Conservation (phyloP, 345 rosid genomes). For the Passiflora organensis region DNA sequence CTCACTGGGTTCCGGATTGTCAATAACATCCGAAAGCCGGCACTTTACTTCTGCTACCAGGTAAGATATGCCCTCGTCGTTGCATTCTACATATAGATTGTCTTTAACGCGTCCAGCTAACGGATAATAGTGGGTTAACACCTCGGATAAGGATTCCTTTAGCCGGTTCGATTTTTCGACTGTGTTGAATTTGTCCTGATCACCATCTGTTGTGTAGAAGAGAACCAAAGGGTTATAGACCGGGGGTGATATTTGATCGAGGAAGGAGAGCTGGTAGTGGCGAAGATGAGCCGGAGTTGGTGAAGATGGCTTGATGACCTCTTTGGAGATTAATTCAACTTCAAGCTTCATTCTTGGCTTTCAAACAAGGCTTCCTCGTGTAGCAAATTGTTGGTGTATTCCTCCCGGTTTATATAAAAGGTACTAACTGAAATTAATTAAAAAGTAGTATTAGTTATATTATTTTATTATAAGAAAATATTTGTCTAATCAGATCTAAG, state of each 20-base stretch:
- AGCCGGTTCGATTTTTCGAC: constrained; percentile 12
- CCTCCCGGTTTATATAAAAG: no score
- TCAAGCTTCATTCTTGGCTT: no score
- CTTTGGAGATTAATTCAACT: no score
- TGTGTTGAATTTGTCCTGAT: neutral
- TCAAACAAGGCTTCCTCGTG: no score
- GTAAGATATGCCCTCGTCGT: constrained; percentile 26
- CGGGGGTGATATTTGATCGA: constrained; percentile 30
- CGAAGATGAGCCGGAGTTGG: no score
- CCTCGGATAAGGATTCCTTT: constrained; percentile 40
- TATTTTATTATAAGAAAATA: no score
- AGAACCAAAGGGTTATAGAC: constrained; percentile 28
- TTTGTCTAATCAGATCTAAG: no score
- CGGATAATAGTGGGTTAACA: constrained; percentile 41
- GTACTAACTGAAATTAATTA: no score
- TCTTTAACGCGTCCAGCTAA: constrained; percentile 42
- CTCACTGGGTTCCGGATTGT: constrained; percentile 13
- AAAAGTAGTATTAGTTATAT: no score
- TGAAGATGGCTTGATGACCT: no score
- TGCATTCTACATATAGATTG: constrained; percentile 21
- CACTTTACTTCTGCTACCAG: constrained; percentile 16
- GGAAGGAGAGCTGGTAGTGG: no score
- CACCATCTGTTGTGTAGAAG: constrained; percentile 22
- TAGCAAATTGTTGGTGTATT: no score
- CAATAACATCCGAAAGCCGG: constrained; percentile 14